Conservation (phyloP, 2,329 filamentous ascomycete species). For the Cercospora berteroae region DNA sequence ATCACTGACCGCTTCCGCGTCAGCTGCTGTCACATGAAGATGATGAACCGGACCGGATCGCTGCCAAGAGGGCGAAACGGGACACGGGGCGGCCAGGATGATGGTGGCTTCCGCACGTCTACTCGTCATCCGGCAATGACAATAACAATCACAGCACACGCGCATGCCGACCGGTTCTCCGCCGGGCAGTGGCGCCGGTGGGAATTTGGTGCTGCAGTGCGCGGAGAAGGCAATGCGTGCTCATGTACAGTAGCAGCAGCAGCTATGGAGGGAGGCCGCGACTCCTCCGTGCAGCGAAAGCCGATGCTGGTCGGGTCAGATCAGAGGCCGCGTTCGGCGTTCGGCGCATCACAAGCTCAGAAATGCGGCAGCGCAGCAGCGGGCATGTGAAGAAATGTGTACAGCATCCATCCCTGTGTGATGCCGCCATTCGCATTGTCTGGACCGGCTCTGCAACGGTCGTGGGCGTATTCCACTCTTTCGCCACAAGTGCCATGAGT, state of each 20-base stretch:
- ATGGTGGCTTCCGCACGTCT: background rate
- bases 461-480: background rate
- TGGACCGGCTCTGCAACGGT: background rate
- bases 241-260: background rate
- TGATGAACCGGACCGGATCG: background rate
- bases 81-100: background rate
- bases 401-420: background rate
- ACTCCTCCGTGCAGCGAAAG: background rate
- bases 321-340: background rate
- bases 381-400: background rate
- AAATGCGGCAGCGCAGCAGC: background rate
- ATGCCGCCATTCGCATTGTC: background rate
- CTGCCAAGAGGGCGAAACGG: background rate
- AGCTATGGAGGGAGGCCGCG: background rate
- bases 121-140: background rate
- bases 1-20: background rate
- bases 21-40: slow-evolving; percentile 1
- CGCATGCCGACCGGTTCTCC: background rate
- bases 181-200: background rate
- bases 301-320: background rate
- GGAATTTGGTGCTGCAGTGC: background rate
- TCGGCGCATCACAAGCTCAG: background rate
- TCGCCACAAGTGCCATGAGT: background rate
- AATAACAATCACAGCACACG: background rate
- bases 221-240: background rate